Evolutionary conservation across 441 rosid genomes (phyloP), one percentile per base, ranked within the genome.

Genomic region (Kokia cookei): DNA sequence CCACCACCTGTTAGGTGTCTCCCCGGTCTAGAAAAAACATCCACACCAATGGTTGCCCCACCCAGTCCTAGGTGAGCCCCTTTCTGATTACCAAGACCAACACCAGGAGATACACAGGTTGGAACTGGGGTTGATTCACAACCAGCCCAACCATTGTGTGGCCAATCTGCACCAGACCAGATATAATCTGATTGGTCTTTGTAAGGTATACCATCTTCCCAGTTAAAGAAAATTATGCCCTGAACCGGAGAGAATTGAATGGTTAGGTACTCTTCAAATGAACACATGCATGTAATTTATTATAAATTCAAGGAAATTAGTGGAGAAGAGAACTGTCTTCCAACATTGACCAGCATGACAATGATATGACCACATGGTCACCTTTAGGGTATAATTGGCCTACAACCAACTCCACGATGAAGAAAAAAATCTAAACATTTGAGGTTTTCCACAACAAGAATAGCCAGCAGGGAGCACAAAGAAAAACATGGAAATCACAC

Each of bases 161-260:
- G 97, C 97, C 97, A 91, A 77, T 93, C 98, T 77, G 91, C 93
- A 83, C 82, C 86, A 63, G 93, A 80, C 98, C 97, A 93, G 71
- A 89, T 81, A 79, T 85, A 86, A 65, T 86, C 79, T 63, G 90
- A 79, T 77, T 81, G 84, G 71, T 84, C 85, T 73, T 54, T 72
- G 76, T 59, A 82, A 72, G 86, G 77, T 19, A 76, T 54, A 29
- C 71, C 81, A 81, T 87, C 88, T 78, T 87, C 92, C 90, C 89
- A 85, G 77, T 81, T 85, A 82, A 87, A 82, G 85, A 91, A 95
- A 74, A 89, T 76, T 77, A 95, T 87, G 66, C 99, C 99, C 99
- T 95, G 86, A 77, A 78, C 27, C 19, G 47, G 42, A 76, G 55
- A 79, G 60, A 82, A 83, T 71, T 60, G 27, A 50, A 45, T 48